Conservation (phyloP, 805 yeast species). For the Yamadazyma insecticola region DNA sequence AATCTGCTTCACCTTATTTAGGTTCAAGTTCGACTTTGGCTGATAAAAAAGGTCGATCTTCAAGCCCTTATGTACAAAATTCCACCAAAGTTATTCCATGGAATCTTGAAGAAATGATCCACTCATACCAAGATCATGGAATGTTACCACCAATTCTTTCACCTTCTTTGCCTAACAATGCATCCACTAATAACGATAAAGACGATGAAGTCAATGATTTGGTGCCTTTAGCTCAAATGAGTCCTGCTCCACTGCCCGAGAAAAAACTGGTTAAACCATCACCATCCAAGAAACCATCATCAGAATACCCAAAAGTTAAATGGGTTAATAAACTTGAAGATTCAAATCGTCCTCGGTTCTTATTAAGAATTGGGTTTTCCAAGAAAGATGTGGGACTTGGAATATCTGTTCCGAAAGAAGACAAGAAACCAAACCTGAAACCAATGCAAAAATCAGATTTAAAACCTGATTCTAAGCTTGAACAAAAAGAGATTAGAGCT, state of each 20-base stretch:
- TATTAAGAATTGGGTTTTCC: conserved; percentile 10
- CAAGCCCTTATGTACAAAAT: neutral
- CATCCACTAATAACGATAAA: too few relatives aligned
- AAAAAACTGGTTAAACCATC: too few relatives aligned
- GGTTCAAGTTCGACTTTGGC: too few relatives aligned
- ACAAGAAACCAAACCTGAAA: too few relatives aligned
- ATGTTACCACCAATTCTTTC: conserved; percentile 34
- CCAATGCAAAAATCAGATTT: too few relatives aligned
- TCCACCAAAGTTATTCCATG: conserved; percentile 13
- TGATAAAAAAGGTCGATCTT: too few relatives aligned
- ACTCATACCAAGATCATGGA: conserved; percentile 28
- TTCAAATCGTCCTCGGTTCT: conserved; percentile 11
- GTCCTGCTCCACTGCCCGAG: too few relatives aligned
- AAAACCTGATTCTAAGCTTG: too few relatives aligned
- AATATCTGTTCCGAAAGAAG: conserved; percentile 3
- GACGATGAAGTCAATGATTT: neutral
- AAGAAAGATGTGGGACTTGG: conserved; percentile 4
- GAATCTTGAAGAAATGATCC: conserved; percentile 37
- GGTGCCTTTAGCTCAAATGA: too few relatives aligned
- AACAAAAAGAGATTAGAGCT: too few relatives aligned
- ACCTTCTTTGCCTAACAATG: conserved; percentile 29
- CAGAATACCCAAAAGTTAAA: conserved; percentile 8
- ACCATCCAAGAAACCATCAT: conserved; percentile 2
- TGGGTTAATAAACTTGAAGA: conserved; percentile 29
- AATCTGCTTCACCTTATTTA: too few relatives aligned